Evolutionary conservation across 208 protist species (phyloP).

Genomic region (Lotmaria passim): DNA sequence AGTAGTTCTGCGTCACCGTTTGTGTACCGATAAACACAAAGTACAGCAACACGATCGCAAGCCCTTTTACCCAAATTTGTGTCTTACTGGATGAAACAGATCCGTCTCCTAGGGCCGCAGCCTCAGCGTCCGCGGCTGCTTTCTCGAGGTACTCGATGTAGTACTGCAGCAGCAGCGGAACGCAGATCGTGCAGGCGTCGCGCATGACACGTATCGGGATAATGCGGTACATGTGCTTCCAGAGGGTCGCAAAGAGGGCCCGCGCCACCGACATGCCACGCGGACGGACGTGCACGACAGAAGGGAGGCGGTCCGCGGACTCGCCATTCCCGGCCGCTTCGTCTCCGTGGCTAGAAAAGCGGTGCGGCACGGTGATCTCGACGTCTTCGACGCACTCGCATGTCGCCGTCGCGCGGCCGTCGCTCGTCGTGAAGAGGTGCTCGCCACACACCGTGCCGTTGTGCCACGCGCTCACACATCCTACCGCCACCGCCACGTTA

Average conservation of each 20-base stretch:
- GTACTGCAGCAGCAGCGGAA: conserved; percentile 2
- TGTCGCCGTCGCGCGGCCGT: conserved; percentile 39
- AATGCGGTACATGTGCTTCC: background rate
- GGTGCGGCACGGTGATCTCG: background rate
- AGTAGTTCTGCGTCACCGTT: conserved; percentile 48
- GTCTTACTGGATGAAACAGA: background rate
- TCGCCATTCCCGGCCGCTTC: conserved; percentile 4
- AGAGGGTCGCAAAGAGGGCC: background rate
- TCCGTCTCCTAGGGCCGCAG: conserved; percentile 5
- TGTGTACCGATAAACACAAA: conserved; percentile 43
- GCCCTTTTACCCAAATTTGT: conserved; percentile 19
- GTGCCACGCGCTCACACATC: conserved; percentile 25
- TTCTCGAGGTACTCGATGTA: conserved; percentile 2
- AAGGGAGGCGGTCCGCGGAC: background rate
- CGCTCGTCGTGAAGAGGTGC: conserved; percentile 48
- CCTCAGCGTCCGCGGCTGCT: background rate
- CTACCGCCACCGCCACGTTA: too few species aligned
- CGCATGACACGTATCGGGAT: conserved; percentile 2
- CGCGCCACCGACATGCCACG: background rate
- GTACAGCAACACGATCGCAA: conserved; percentile 45
- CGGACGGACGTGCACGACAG: background rate
- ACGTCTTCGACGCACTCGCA: conserved; percentile 47
- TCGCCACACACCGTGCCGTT: conserved; percentile 60
- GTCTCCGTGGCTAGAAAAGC: background rate
- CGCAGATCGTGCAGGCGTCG: conserved; percentile 3